Evolutionary conservation across 352 stramenopile genomes (phyloP).

Genomic region (Globisporangium megalacanthum): DNA sequence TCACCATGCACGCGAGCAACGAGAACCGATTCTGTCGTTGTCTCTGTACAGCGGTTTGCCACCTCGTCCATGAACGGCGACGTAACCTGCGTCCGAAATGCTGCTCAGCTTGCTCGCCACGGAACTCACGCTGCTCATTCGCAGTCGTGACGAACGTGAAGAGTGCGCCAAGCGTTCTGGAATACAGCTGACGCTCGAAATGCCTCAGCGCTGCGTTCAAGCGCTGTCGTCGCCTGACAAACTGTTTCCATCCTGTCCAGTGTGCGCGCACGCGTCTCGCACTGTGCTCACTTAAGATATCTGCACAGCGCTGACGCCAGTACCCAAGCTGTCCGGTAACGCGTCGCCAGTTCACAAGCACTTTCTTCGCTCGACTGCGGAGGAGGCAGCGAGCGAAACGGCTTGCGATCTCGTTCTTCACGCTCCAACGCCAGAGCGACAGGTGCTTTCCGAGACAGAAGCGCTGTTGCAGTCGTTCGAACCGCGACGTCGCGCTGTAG

Average conservation of each 20-base stretch:
- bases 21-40: conserved; percentile 35
- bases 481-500: conserved; percentile 1
- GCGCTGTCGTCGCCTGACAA: conserved; percentile 9
- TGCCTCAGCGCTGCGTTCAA: conserved; percentile 1
- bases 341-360: conserved; percentile 21
- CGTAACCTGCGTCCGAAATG: conserved; percentile 5
- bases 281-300: conserved; percentile 8
- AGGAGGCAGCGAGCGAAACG: conserved; percentile 27
- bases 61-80: conserved; percentile 9
- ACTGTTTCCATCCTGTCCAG: conserved; percentile 20
- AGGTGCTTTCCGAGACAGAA: conserved; percentile 43
- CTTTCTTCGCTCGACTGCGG: conserved; percentile 18
- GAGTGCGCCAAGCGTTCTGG: conserved; percentile 3
- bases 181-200: conserved; percentile 1
- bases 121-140: conserved; percentile 7
- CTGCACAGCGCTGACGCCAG: conserved; percentile 21
- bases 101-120: conserved; percentile 8
- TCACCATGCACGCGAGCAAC: conserved; percentile 47
- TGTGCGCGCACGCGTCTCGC: conserved; percentile 3
- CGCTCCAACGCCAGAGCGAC: conserved; percentile 21
- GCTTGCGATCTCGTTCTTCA: conserved; percentile 22
- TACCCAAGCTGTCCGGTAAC: conserved; percentile 15
- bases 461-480: conserved; percentile 13
- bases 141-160: background rate
- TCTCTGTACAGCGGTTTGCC: conserved; percentile 16